Base-by-base conservation (phyloP, 2,329 filamentous ascomycete species). In the Pyricularia sp. region DNA sequence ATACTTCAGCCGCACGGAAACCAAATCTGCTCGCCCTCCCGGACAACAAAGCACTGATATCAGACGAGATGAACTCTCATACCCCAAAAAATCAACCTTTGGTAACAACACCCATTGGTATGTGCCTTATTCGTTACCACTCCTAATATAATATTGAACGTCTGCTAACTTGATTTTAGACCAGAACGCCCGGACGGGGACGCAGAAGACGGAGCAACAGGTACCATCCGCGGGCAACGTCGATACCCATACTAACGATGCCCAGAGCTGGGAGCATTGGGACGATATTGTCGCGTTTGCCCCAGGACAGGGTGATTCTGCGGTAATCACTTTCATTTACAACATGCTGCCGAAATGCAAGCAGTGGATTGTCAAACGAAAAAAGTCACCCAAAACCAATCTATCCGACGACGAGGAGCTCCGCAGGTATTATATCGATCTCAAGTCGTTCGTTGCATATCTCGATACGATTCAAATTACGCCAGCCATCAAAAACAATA, bases 391-490 rank as follows among this genome's bases (percentile, higher is more conserved):
- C n/a, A 4, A 4, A 25, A 25, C 31, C 20, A 26, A n/a, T n/a
- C 33, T 23, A 9, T 25, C 36, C 66, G 9, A 59, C 12, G 66
- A 67, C 25, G 36, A 6, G 11, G 55, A 67, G 1, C 26, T 23
- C 30, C 20, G 7, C 4, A 2, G 1, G 5, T 50, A 50, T 26
- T 31, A 11, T 28, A 26, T 11, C 63, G 26, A 58, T 4, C 42
- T 67, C 26, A 67, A 67, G n/a, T 67, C 66, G 2, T 67, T 67
- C 25, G 50, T 67, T 33, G 50, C 42, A 10, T 67, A 33, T 23
- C 66, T 67, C 20, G 25, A 67, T 12, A 67, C 66, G 9, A 33
- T 67, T 26, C 50, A 67, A 1, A 63, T 67, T 4, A 67, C 55
- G 11, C 55, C 50, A 5, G 17, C n/a, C 10, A 59, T 67, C 23